phyloP scores from a whole-genome alignment of 1,139 yeast species.

The Groenewaldozyma auringiensis region DNA sequence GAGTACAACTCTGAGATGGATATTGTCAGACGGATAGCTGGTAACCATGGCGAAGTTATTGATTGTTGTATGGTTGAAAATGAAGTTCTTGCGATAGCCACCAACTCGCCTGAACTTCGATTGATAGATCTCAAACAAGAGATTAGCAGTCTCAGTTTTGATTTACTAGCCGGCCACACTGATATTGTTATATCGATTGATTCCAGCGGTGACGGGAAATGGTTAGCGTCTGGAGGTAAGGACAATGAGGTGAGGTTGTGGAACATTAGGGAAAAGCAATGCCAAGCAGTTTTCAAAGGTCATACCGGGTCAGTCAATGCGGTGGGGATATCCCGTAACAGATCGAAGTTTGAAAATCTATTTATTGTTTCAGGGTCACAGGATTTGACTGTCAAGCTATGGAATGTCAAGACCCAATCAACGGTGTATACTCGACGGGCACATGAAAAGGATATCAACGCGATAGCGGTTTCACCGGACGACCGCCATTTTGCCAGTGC shows the following conservation, averaged over 20 bases:
- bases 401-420: constrained; percentile 44
- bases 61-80: constrained; percentile 54
- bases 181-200: constrained; percentile 81
- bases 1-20: constrained; percentile 40
- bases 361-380: constrained; percentile 79
- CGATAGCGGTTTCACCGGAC: constrained; percentile 81
- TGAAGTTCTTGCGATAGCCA: constrained; percentile 63
- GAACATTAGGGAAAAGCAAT: constrained; percentile 33
- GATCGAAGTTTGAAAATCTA: constrained; percentile 43
- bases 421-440: constrained; percentile 90
- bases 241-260: constrained; percentile 81
- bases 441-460: constrained; percentile 91
- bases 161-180: constrained; percentile 67
- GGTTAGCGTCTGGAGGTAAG: constrained; percentile 93
- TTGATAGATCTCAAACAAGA: constrained; percentile 44
- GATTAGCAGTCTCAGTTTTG: constrained; percentile 41
- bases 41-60: constrained; percentile 93
- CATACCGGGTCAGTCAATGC: constrained; percentile 87
- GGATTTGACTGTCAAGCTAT: constrained; percentile 84
- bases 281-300: constrained; percentile 46
- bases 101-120: constrained; percentile 88
- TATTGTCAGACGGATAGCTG: constrained; percentile 57
- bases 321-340: constrained; percentile 58
- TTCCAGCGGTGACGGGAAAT: constrained; percentile 65
- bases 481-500: constrained; percentile 87